phyloP scores from a whole-genome alignment of 208 protist species.

The Crithidia mellificae region DNA sequence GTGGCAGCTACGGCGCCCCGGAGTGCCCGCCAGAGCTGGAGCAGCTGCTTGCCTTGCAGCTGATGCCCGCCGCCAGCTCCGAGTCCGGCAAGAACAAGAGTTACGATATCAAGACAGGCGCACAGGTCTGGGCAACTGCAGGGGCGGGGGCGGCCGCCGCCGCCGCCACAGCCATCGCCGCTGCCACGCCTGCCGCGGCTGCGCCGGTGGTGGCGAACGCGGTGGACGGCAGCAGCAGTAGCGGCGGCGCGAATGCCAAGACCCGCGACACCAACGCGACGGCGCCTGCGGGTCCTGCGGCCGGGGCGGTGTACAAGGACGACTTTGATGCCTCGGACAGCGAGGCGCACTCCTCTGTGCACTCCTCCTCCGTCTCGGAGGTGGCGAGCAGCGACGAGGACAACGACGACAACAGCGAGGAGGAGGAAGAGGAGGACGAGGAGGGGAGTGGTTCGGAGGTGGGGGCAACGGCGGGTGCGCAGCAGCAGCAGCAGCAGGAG shows the following conservation, averaged over 20 bases:
- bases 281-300: too few species aligned
- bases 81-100: slow-evolving; percentile 87
- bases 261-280: too few species aligned
- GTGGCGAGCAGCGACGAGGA: too few species aligned
- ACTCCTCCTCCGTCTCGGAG: slow-evolving; percentile 21
- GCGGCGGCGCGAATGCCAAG: too few species aligned
- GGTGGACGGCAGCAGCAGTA: too few species aligned
- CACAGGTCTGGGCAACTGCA: slow-evolving; percentile 49
- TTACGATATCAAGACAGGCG: slow-evolving; percentile 85
- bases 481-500: too few species aligned
- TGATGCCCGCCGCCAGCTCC: slow-evolving; percentile 80
- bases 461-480: too few species aligned
- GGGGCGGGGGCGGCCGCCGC: slow-evolving; percentile 20
- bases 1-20: slow-evolving; percentile 58
- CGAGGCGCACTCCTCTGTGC: slow-evolving; percentile 20
- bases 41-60: slow-evolving; percentile 61
- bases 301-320: not conserved
- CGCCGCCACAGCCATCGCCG: not conserved
- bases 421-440: not conserved
- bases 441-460: not conserved
- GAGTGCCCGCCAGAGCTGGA: slow-evolving; percentile 81
- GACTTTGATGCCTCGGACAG: slow-evolving; percentile 3
- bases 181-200: slow-evolving; percentile 16
- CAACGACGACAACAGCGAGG: slow-evolving; percentile 10
- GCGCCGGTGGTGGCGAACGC: too few species aligned